Percentiles rank a stretch among this genome's conserved stretches.
Conservation (phyloP, 75 land plant genomes). For the Larix kaempferi region DNA sequence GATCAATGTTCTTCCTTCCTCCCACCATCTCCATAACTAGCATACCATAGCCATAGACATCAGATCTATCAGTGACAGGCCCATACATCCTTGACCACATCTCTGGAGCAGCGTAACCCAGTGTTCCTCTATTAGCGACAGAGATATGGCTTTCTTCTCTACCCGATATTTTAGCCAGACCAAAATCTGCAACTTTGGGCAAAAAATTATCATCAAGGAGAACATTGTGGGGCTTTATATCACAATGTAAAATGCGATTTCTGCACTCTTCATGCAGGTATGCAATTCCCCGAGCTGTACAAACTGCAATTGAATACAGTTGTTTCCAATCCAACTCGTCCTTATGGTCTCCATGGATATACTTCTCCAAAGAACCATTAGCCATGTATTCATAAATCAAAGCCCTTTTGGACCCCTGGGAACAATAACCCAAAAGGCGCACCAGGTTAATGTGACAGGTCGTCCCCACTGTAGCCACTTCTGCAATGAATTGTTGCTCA, state of each 20-base stretch:
- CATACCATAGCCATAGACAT: slow-evolving; percentile 40
- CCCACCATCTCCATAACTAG: slow-evolving; percentile 24
- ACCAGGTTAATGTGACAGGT: slow-evolving; percentile 18
- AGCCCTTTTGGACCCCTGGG: background rate
- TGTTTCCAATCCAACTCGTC: background rate
- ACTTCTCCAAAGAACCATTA: background rate
- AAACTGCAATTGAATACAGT: no score
- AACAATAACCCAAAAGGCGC: slow-evolving; percentile 13
- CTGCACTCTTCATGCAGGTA: no score
- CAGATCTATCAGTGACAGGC: slow-evolving; percentile 16
- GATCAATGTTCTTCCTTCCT: slow-evolving; percentile 15
- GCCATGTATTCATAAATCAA: background rate
- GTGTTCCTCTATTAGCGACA: slow-evolving; percentile 16
- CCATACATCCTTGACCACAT: slow-evolving; percentile 20
- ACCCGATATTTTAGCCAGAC: no score
- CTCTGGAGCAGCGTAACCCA: slow-evolving; percentile 22
- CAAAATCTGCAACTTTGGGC: no score
- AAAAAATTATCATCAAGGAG: no score
- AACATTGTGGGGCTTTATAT: no score
- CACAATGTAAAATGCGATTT: no score
- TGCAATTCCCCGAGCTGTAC: no score
- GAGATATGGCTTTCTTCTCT: no score
- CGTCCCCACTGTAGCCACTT: slow-evolving; percentile 21
- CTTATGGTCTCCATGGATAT: background rate
- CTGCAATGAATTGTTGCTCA: slow-evolving; percentile 8